Evolutionary conservation across 1,284 basidiomycete species (phyloP).

Genomic region (Mycena sp.): DNA sequence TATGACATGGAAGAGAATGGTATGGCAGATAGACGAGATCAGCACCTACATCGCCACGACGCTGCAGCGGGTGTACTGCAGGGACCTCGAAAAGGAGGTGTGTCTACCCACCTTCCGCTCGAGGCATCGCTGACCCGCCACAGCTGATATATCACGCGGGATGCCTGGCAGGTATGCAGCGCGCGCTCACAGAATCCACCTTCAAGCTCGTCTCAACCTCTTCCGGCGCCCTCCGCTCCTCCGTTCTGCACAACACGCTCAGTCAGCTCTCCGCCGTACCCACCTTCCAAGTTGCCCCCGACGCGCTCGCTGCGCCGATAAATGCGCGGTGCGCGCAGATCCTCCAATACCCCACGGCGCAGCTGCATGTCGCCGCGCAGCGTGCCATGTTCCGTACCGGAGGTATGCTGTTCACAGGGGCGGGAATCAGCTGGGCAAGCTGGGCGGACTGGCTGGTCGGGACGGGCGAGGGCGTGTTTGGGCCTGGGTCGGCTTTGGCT

Average conservation of each 20-base stretch:
- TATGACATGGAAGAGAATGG: slow-evolving; percentile 74
- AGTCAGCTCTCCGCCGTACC: slow-evolving; percentile 62
- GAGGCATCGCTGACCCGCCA: background rate
- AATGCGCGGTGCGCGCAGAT: slow-evolving; percentile 63
- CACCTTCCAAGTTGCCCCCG: slow-evolving; percentile 57
- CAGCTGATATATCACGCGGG: slow-evolving; percentile 81
- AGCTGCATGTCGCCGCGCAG: slow-evolving; percentile 76
- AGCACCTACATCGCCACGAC: slow-evolving; percentile 62
- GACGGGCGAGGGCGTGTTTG: slow-evolving; percentile 45
- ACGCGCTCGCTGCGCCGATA: slow-evolving; percentile 61
- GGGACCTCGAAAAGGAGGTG: slow-evolving; percentile 73
- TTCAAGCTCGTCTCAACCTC: slow-evolving; percentile 54
- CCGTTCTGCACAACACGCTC: slow-evolving; percentile 75
- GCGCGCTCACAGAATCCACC: slow-evolving; percentile 53
- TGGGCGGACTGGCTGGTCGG: slow-evolving; percentile 8
- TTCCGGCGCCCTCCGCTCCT: slow-evolving; percentile 60
- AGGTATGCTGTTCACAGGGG: slow-evolving; percentile 52
- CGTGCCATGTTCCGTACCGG: slow-evolving; percentile 64
- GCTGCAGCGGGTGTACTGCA: slow-evolving; percentile 68
- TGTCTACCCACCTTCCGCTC: slow-evolving; percentile 22
- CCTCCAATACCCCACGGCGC: slow-evolving; percentile 62
- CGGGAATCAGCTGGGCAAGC: slow-evolving; percentile 50
- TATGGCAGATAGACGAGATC: slow-evolving; percentile 79
- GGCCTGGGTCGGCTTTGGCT: slow-evolving; percentile 66
- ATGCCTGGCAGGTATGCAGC: slow-evolving; percentile 65